Base-by-base conservation (phyloP, 805 yeast species). In the Tetrapisispora namnaoensis region DNA sequence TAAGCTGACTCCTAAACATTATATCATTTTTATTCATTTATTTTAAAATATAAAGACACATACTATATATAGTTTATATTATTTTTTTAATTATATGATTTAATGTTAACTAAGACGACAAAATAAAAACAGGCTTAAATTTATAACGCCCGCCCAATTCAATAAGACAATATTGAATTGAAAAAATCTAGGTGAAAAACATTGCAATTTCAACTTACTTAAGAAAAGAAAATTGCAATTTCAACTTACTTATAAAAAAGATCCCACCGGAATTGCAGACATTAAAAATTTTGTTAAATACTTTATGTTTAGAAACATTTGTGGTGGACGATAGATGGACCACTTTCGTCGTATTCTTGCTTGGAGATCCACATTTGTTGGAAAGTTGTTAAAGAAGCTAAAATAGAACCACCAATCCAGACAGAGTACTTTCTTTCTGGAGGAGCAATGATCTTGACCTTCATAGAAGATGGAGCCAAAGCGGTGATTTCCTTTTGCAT, bases 321-420 rank as follows among this genome's bases (percentile, higher is more conserved):
- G 70, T 70, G 74, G 67, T 71, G 76, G 58, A 93, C 99, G 72
- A 93, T 93, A 58, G 97, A 89, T 69, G 99, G 99, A 71, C 99
- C 99, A 78, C 96, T 87, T 81, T 93, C 99, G 83, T 93, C 99
- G 86, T 93, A 93, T 82, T 93, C 99, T 80, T 93, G 98, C 83
- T 93, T 93, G 71, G 98, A 90, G 86, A 93, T 89, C 99, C 99
- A 93, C 98, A 93, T 91, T 79, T 93, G 98, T 82, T 93, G 98
- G 97, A 93, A 93, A 73, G 99, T 93, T 56, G 96, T 87, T 73
- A 93, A 83, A 53, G 97, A 89, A 61, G 99, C 96, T 75, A 93
- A 83, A 70, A 93, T 93, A 65, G 98, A 93, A 79, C 99, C 99
- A 82, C 99, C 99, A 61, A 93, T 93, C 99, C 99, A 93, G 78